Base-by-base conservation (phyloP, 2,329 filamentous ascomycete genomes). In the Nothophoma quercina region DNA sequence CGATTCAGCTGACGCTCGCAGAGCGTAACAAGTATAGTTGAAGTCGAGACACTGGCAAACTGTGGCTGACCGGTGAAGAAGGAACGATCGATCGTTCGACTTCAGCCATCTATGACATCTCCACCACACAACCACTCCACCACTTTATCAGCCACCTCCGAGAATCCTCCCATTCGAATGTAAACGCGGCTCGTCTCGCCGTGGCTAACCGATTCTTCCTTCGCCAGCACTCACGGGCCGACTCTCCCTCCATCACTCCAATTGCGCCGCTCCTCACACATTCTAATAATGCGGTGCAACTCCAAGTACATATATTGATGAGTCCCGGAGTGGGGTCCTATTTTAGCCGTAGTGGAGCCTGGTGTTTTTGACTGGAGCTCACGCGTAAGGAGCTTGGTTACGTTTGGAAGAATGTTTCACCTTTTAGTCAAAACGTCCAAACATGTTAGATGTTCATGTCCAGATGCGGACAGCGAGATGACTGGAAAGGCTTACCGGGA, bases 231-330 rank as follows among this genome's bases (percentile, higher is more conserved):
- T 32, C 18, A 19, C 49, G 42, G 49, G 23, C 50, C 43, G 50
- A 53, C 15, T 33, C 12, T 16, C 21, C 9, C 25, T 44, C 47
- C 12, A 51, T 38, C 28, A 22, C 49, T 47, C 49, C 42, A 47
- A 30, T 47, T 52, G 33, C 35, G 35, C 15, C 34, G 21, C 26
- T 34, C 15, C 32, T 48, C 38, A 47, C 30, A 36, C 42, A 53
- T 53, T 53, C 38, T 48, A 21, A 36, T 48, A 18, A 48, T 53
- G 43, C 43, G 13, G 43, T 53, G 50, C 43, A 34, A 53, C 43
- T 23, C 10, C 41, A 46, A 15, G 16, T 38, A 29, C 22, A 13
- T 33, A 12, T 7, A 7, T 21, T 6, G 22, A 28, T 13, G 16
- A 36, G 19, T 10, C 19, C 19, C 15, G 19, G 15, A 13, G 16